Base-by-base conservation (phyloP, 2,329 filamentous ascomycete species). In the Ceratocystis albifundus region DNA sequence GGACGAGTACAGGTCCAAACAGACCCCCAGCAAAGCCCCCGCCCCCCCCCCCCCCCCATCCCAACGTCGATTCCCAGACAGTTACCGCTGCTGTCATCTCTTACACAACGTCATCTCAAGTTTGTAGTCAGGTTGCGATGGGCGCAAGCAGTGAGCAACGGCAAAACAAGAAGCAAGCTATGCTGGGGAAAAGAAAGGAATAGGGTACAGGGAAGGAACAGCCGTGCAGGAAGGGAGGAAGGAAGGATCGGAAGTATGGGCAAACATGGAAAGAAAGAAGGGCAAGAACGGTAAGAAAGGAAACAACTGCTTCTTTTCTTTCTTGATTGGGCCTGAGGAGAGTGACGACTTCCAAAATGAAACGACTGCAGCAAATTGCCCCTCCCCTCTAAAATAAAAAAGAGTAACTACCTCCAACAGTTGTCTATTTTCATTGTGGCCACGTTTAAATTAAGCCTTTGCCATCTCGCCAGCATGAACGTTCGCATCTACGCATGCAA, bases 181-280 rank as follows among this genome's bases (percentile, higher is more conserved):
- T 25, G 5, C 17, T 25, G 48, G n/a, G 8, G 22, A 25, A 8
- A 28, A 5, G 25, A 6, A 59, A n/a, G 28, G 6, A 30, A 59
- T 59, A 30, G 55, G 55, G 17, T 8, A 20, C 55, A 59, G 28
- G 28, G 55, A 59, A 59, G 55, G 55, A 59, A n/a, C 28, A 32
- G 55, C 55, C 55, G 55, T 17, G 48, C 48, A 28, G 36, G 8
- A 41, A 36, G 36, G 10, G 32, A 57, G 53, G 53, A 30, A 36
- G n/a, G 55, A 32, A 59, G 55, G 55, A 59, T 59, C 30, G 20
- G 53, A 7, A 32, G 30, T n/a, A n/a, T 8, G 12, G 12, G 10
- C 28, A 10, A 53, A 53, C 55, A 20, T 8, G 28, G 17, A 30
- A 59, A 30, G 15, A 59, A 6, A 4, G n/a, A n/a, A n/a, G n/a